Evolutionary conservation across 2,329 filamentous ascomycete genomes (phyloP).

Genomic region (Diaporthe citri): DNA sequence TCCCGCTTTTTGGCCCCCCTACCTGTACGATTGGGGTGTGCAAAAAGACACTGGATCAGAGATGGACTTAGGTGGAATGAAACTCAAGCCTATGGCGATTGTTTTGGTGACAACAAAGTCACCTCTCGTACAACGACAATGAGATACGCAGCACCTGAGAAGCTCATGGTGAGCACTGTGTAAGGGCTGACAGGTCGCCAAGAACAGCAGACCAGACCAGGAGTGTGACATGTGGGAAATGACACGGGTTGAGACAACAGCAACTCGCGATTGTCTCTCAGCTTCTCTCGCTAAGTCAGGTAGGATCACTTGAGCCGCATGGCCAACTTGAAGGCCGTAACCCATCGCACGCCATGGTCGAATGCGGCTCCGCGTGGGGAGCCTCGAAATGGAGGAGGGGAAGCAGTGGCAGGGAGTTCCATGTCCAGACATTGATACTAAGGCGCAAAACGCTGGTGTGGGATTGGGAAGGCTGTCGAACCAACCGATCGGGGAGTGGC

Average conservation of each 20-base stretch:
- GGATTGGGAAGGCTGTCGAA: too few relatives aligned
- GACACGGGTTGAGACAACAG: neutral
- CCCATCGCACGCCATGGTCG: neutral
- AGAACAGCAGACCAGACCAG: neutral
- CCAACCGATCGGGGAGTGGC: too few relatives aligned
- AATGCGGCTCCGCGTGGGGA: neutral
- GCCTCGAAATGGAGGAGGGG: too few relatives aligned
- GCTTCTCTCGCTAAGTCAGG: neutral
- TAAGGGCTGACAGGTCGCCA: neutral
- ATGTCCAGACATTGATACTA: too few relatives aligned
- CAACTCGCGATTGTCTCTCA: neutral
- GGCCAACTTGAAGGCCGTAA: neutral
- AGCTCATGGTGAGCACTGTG: neutral
- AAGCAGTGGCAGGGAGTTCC: too few relatives aligned
- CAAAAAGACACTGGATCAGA: neutral
- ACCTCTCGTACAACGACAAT: neutral
- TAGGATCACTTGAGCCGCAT: neutral
- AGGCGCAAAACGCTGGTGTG: too few relatives aligned
- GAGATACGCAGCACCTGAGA: neutral
- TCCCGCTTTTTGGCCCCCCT: neutral
- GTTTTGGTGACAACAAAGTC: neutral
- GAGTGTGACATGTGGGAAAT: neutral
- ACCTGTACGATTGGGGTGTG: neutral
- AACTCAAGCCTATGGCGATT: neutral
- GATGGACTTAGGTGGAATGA: neutral